Percentiles rank a stretch among this genome's conserved stretches.
Evolutionary conservation across 2,329 filamentous ascomycete genomes (phyloP).

Genomic region (Talaromyces funiculosus): DNA sequence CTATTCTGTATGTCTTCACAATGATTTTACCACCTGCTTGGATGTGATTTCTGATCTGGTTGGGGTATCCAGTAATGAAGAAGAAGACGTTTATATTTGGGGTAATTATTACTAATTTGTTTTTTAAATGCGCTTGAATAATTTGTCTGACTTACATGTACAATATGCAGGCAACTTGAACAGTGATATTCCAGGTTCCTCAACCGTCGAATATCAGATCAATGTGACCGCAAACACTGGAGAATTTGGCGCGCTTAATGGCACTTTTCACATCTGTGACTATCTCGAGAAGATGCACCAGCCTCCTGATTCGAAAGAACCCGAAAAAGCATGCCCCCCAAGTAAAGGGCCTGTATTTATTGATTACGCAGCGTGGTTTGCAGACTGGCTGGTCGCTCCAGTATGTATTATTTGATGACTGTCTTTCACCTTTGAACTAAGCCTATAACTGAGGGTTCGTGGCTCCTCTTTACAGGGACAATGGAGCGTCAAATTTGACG

Average conservation of each 20-base stretch:
- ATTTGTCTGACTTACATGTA: neutral
- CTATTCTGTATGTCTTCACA: constrained; percentile 6
- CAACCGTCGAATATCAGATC: constrained; percentile 5
- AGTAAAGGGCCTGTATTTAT: constrained; percentile 7
- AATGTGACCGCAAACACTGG: constrained; percentile 3
- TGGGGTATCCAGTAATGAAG: constrained; percentile 1
- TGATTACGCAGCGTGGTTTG: constrained; percentile 1
- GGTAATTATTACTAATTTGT: neutral
- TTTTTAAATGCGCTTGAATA: neutral
- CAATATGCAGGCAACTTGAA: constrained; percentile 2
- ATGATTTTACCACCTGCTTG: constrained; percentile 1
- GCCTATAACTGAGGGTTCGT: neutral
- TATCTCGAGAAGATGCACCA: constrained; percentile 8
- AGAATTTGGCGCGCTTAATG: constrained; percentile 4
- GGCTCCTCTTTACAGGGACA: neutral
- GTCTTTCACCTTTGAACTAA: neutral
- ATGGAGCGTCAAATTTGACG: constrained; percentile 5
- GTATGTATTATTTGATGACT: neutral
- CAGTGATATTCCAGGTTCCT: neutral
- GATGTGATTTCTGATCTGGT: neutral
- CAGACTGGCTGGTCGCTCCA: constrained; percentile 5
- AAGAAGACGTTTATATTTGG: constrained; percentile 4
- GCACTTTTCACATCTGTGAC: constrained; percentile 4
- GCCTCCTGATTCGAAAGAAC: constrained; percentile 4
- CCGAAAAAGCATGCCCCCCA: constrained; percentile 4